These are phyloP conservation scores for Middelhovenomyces tepae DNA, from an alignment of 805 yeast genomes.

Conservation along the genomic window DNA sequence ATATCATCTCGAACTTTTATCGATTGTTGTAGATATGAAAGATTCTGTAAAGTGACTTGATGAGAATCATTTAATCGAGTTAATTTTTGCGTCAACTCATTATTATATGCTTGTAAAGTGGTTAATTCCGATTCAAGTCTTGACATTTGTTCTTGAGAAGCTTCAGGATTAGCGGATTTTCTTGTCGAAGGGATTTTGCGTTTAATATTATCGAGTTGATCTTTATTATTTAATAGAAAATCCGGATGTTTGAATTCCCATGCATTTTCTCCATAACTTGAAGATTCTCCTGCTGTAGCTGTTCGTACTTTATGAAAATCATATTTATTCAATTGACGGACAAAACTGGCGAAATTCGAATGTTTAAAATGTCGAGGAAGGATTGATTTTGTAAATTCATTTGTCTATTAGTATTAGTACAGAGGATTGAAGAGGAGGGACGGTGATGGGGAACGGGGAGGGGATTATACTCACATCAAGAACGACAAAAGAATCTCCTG, in stretches of 20 bases:
- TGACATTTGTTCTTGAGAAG: neutral
- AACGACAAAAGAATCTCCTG: constrained; percentile 84
- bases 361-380: constrained; percentile 92
- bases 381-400: constrained; percentile 73
- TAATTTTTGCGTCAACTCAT: constrained; percentile 1
- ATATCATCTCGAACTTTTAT: constrained; percentile 1
- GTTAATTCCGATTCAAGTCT: neutral
- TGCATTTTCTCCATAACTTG: constrained; percentile 33
- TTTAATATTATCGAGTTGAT: constrained; percentile 78
- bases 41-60: neutral
- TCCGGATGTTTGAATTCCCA: constrained; percentile 96
- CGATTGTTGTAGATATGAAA: neutral
- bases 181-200: constrained; percentile 58
- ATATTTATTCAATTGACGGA: constrained; percentile 89
- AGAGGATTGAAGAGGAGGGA: neutral
- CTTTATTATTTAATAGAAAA: constrained; percentile 65
- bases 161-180: constrained; percentile 6
- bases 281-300: constrained; percentile 30
- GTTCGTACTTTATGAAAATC: constrained; percentile 94
- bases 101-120: neutral
- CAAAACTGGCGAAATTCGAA: constrained; percentile 89
- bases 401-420: constrained; percentile 35
- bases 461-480: constrained; percentile 39
- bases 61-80: neutral
- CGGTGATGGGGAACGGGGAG: constrained; percentile 2